Evolutionary conservation across 352 stramenopile species (phyloP).

Genomic region (Phytophthora quininea): DNA sequence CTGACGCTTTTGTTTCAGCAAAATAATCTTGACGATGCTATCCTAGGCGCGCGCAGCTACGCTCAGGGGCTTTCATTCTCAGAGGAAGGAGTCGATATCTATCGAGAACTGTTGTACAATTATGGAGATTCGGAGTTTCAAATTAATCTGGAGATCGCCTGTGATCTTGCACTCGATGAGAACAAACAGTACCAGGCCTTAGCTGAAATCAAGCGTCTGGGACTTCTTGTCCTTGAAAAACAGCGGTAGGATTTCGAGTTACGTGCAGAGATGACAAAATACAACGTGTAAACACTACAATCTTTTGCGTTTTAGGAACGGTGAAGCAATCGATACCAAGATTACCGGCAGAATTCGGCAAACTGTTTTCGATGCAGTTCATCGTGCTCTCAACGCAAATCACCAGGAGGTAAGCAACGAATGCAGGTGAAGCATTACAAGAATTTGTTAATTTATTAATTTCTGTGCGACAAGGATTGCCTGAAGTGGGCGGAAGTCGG

Average conservation of each 20-base stretch:
- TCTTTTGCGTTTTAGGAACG: conserved; percentile 6
- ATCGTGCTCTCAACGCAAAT: conserved; percentile 42
- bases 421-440: background rate
- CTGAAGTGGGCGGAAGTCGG: conserved; percentile 55
- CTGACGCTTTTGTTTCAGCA: conserved; percentile 62
- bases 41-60: conserved; percentile 53
- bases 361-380: conserved; percentile 55
- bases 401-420: conserved; percentile 42
- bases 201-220: conserved; percentile 47
- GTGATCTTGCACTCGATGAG: conserved; percentile 46
- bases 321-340: conserved; percentile 5
- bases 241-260: conserved; percentile 27
- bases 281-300: too few relatives aligned
- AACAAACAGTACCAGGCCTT: conserved; percentile 42
- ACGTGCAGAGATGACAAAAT: too few relatives aligned
- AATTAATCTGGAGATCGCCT: conserved; percentile 76
- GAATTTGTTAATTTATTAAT: conserved; percentile 1
- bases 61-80: conserved; percentile 51
- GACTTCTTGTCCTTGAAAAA: conserved; percentile 28
- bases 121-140: conserved; percentile 59
- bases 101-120: conserved; percentile 62
- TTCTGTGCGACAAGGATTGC: conserved; percentile 38
- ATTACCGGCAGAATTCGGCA: conserved; percentile 36
- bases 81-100: conserved; percentile 62
- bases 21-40: conserved; percentile 48